These are phyloP conservation scores for Lasiosphaeriaceae sp. DNA, from an alignment of 495 filamentous ascomycete species.

Conservation along the genomic window DNA sequence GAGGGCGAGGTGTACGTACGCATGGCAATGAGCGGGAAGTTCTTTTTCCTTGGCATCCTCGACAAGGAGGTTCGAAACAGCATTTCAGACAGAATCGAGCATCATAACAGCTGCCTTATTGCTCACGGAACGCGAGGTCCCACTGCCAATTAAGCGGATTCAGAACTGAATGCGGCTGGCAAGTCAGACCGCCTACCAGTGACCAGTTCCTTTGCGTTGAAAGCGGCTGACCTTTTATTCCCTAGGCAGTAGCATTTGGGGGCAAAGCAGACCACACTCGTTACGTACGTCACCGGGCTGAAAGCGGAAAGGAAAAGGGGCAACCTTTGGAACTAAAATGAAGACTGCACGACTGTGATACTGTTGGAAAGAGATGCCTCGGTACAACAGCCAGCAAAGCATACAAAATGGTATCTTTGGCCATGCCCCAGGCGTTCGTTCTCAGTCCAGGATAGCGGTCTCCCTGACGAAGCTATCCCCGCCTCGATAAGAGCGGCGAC, in stretches of 20 bases:
- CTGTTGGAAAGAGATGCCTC: too few species aligned
- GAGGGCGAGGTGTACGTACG: slow-evolving; percentile 4
- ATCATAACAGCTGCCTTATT: slow-evolving; percentile 13
- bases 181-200: too few species aligned
- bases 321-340: too few species aligned
- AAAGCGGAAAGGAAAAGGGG: too few species aligned
- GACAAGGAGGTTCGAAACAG: slow-evolving; percentile 14
- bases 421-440: not conserved
- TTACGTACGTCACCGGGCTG: too few species aligned
- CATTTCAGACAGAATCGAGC: slow-evolving; percentile 11
- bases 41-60: not conserved
- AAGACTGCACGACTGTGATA: too few species aligned
- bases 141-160: too few species aligned
- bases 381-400: too few species aligned
- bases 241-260: too few species aligned
- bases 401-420: not conserved
- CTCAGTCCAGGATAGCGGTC: not conserved
- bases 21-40: slow-evolving; percentile 3
- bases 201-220: too few species aligned
- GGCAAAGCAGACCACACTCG: too few species aligned
- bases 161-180: not conserved
- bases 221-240: too few species aligned
- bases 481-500: slow-evolving; percentile 14
- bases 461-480: slow-evolving; percentile 14
- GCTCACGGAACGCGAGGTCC: not conserved